Evolutionary conservation across 176 grass and related monocot species (phyloP).

Genomic region (Tillandsia fasciculata): DNA sequence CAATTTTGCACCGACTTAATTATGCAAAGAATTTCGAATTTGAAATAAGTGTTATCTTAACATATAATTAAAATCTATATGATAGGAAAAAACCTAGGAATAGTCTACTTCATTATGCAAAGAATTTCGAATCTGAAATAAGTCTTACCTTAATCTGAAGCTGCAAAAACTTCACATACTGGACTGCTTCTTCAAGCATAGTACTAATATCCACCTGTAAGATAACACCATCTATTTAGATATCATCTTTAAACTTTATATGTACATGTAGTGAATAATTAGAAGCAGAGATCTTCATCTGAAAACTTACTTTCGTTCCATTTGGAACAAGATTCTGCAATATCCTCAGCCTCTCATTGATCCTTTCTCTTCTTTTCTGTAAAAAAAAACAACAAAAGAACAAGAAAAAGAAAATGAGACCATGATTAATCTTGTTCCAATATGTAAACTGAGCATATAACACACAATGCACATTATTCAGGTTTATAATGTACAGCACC

Average conservation of each 20-base stretch:
- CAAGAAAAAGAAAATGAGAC: background rate
- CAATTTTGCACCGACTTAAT: too few species aligned
- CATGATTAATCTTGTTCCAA: background rate
- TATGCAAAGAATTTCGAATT: background rate
- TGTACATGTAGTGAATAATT: background rate
- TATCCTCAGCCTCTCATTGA: constrained; percentile 56
- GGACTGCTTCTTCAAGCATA: constrained; percentile 74
- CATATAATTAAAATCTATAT: too few species aligned
- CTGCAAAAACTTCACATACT: constrained; percentile 77
- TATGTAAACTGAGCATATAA: background rate
- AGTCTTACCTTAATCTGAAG: constrained; percentile 69
- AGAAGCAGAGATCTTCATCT: background rate
- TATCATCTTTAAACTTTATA: background rate
- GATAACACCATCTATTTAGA: constrained; percentile 8
- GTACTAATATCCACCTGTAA: constrained; percentile 76
- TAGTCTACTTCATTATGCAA: too few species aligned
- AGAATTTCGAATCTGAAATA: background rate
- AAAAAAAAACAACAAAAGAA: constrained; percentile 11
- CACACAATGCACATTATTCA: background rate
- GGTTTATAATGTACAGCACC: constrained; percentile 15
- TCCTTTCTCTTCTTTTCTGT: constrained; percentile 77
- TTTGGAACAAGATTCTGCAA: constrained; percentile 64
- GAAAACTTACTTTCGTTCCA: constrained; percentile 56
- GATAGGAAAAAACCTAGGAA: too few species aligned
- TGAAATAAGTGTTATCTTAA: constrained; percentile 45